phyloP scores from a whole-genome alignment of 75 land plant genomes.

The Pinus taeda region DNA sequence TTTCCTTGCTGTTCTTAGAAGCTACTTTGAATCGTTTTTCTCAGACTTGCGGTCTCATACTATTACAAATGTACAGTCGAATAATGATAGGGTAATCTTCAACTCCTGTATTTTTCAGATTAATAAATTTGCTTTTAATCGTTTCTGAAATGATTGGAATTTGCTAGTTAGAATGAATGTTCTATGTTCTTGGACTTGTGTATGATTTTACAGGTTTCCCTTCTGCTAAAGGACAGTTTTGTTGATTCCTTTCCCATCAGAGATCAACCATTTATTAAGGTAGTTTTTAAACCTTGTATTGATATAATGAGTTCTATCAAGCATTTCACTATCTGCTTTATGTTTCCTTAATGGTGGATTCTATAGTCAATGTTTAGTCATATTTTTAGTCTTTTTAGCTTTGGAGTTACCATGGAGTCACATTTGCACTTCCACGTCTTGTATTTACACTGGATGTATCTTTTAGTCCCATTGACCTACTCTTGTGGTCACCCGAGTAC shows the following conservation, averaged over 20 bases:
- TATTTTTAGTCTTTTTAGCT: too few relatives aligned
- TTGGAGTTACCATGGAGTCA: too few relatives aligned
- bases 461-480: too few relatives aligned
- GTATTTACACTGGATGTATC: too few relatives aligned
- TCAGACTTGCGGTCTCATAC: conserved; percentile 80
- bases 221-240: conserved; percentile 95
- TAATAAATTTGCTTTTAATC: neutral
- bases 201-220: conserved; percentile 68
- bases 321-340: too few relatives aligned
- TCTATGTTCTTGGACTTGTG: neutral
- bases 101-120: neutral
- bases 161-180: neutral
- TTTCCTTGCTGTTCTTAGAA: conserved; percentile 60
- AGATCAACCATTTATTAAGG: conserved; percentile 95
- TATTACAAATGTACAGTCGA: conserved; percentile 96
- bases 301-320: neutral
- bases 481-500: too few relatives aligned
- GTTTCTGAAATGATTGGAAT: neutral
- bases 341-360: too few relatives aligned
- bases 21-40: conserved; percentile 90
- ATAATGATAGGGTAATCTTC: conserved; percentile 79
- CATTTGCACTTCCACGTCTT: too few relatives aligned
- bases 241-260: conserved; percentile 86
- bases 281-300: conserved; percentile 14
- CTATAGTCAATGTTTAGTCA: too few relatives aligned